These are phyloP conservation scores for Cladosporium oxysporum DNA, from an alignment of 2,329 filamentous ascomycete genomes.

Conservation along the genomic window DNA sequence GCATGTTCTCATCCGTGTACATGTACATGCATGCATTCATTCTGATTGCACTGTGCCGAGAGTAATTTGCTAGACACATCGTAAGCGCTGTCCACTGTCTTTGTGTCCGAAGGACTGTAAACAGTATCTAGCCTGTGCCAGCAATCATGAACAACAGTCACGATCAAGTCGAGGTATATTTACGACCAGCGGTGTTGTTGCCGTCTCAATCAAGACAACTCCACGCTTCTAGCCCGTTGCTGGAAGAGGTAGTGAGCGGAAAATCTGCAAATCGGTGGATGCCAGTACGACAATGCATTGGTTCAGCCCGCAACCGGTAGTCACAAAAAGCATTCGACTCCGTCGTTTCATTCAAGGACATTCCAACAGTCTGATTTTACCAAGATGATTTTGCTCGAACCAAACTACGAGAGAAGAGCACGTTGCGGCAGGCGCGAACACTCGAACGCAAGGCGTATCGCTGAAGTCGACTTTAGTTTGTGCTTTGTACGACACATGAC, in stretches of 20 bases:
- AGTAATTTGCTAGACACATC: not conserved
- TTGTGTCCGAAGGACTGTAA: not conserved
- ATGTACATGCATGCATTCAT: too few relatives aligned
- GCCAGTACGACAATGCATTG: not conserved
- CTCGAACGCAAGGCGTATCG: not conserved
- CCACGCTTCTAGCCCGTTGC: not conserved
- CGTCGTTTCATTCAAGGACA: too few relatives aligned
- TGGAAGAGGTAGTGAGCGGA: not conserved
- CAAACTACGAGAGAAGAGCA: not conserved
- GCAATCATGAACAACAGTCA: too few relatives aligned
- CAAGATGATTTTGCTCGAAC: not conserved
- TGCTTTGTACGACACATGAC: constrained; percentile 1
- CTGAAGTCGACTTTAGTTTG: not conserved
- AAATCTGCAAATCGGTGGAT: not conserved
- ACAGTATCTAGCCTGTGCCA: not conserved
- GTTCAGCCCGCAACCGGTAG: not conserved
- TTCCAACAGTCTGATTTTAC: too few relatives aligned
- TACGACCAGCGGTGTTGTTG: not conserved
- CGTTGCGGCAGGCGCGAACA: not conserved
- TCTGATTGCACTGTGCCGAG: too few relatives aligned
- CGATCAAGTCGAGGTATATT: not conserved
- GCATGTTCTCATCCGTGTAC: too few relatives aligned
- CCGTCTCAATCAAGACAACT: not conserved
- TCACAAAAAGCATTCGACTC: too few relatives aligned
- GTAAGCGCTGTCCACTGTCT: not conserved